Percentiles rank a stretch among this genome's conserved stretches.
Evolutionary conservation across 1,284 basidiomycete species (phyloP).

Genomic region (Rhodotorula sp.): DNA sequence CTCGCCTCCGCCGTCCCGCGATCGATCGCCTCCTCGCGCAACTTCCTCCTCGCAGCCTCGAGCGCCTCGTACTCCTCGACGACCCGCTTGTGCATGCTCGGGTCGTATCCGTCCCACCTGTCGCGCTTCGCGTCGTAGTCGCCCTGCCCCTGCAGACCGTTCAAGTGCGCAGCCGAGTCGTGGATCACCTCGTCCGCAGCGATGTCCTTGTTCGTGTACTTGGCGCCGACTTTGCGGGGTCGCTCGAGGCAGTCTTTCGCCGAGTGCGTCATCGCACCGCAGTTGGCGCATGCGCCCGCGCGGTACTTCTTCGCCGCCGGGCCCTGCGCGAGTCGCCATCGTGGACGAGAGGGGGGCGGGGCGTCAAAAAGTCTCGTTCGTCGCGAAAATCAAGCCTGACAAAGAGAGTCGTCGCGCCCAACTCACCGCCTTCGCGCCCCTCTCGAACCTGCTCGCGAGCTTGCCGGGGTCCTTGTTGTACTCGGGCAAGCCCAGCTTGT

Average conservation of each 20-base stretch:
- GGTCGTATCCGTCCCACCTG: conserved; percentile 97
- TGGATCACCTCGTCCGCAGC: conserved; percentile 86
- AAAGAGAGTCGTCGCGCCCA: too few species aligned
- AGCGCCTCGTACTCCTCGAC: conserved; percentile 93
- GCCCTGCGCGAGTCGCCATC: conserved; percentile 50
- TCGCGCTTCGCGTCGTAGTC: conserved; percentile 96
- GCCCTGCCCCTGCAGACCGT: conserved; percentile 44
- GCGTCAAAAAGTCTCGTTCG: background rate
- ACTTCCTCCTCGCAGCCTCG: conserved; percentile 81
- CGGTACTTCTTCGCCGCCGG: conserved; percentile 93
- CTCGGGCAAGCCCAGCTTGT: conserved; percentile 52
- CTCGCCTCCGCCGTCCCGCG: conserved; percentile 63
- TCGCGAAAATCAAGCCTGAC: background rate
- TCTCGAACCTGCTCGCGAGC: conserved; percentile 88
- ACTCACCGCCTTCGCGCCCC: conserved; percentile 65
- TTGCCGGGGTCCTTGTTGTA: conserved; percentile 65
- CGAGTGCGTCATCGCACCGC: conserved; percentile 93
- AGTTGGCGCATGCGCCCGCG: conserved; percentile 98
- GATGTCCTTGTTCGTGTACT: conserved; percentile 86
- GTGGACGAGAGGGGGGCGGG: too few species aligned
- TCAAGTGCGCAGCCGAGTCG: conserved; percentile 57
- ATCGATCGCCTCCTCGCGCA: conserved; percentile 95
- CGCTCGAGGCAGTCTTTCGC: conserved; percentile 89
- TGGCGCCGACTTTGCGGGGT: conserved; percentile 93
- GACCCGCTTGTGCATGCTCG: conserved; percentile 72